Evolutionary conservation across 2,329 filamentous ascomycete genomes (phyloP).

Genomic region (Claviceps africana): DNA sequence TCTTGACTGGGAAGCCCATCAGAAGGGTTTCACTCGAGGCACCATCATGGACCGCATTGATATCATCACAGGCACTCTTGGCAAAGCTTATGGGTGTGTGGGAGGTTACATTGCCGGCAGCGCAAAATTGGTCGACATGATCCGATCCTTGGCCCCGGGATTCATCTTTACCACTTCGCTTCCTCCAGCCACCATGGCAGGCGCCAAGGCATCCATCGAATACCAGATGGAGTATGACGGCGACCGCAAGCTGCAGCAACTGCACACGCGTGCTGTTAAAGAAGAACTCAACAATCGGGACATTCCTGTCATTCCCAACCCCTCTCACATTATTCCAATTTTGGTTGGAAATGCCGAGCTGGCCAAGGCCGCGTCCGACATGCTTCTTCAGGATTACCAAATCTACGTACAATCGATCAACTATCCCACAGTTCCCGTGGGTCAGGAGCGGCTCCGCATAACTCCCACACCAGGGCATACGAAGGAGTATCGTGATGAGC

Average conservation of each 20-base stretch:
- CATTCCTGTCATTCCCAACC: constrained; percentile 95
- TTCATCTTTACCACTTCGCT: constrained; percentile 99
- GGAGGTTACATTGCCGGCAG: constrained; percentile 95
- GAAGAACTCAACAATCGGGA: constrained; percentile 62
- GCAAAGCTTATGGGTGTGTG: constrained; percentile 95
- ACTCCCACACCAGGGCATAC: constrained; percentile 90
- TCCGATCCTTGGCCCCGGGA: constrained; percentile 86
- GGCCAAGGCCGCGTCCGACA: constrained; percentile 82
- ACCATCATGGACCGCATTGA: constrained; percentile 93
- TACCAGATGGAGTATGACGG: constrained; percentile 79
- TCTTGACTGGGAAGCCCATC: constrained; percentile 81
- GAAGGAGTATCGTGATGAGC: constrained; percentile 70
- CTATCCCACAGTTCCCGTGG: constrained; percentile 93
- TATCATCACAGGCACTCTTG: constrained; percentile 93
- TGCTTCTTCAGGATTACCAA: constrained; percentile 75
- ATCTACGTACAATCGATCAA: constrained; percentile 99
- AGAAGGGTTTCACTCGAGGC: constrained; percentile 57
- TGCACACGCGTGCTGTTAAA: constrained; percentile 93
- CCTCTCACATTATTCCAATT: constrained; percentile 88
- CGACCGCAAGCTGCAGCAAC: constrained; percentile 82
- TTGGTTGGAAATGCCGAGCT: constrained; percentile 88
- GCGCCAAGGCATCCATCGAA: constrained; percentile 79
- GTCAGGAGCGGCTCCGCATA: constrained; percentile 92
- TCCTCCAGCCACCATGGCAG: constrained; percentile 92
- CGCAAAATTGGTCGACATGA: constrained; percentile 72